These are phyloP conservation scores for Paramecium pentaurelia DNA, from an alignment of 73 alveolate genomes.

Conservation along the genomic window DNA sequence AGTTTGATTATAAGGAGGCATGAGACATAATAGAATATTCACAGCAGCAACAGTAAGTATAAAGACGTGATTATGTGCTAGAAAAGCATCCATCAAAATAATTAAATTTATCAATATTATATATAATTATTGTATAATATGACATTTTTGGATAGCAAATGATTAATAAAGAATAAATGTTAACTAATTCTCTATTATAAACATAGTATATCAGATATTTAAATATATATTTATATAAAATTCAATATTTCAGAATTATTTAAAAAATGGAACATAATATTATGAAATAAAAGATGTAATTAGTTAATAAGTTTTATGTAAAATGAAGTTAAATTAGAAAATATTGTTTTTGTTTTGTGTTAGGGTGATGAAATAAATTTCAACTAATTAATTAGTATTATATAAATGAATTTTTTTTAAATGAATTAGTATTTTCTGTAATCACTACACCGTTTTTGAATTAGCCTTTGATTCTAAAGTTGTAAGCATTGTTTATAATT, in stretches of 20 bases:
- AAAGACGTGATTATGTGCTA: neutral
- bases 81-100: neutral
- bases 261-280: neutral
- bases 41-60: neutral
- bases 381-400: neutral
- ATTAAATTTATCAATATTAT: neutral
- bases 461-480: neutral
- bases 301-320: neutral
- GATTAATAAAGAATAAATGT: too few species aligned
- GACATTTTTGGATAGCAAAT: neutral
- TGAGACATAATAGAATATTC: neutral
- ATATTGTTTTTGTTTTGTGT: neutral
- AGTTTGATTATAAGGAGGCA: neutral
- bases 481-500: neutral
- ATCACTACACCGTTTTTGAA: neutral
- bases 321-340: neutral
- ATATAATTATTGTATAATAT: neutral
- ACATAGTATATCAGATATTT: neutral
- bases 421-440: neutral
- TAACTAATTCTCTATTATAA: too few species aligned
- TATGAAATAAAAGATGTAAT: neutral
- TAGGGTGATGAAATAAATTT: neutral
- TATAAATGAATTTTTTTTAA: neutral
- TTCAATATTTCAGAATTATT: neutral
- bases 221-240: too few species aligned